These are phyloP conservation scores for Naumovozyma baii DNA, from an alignment of 805 yeast genomes.

Conservation along the genomic window DNA sequence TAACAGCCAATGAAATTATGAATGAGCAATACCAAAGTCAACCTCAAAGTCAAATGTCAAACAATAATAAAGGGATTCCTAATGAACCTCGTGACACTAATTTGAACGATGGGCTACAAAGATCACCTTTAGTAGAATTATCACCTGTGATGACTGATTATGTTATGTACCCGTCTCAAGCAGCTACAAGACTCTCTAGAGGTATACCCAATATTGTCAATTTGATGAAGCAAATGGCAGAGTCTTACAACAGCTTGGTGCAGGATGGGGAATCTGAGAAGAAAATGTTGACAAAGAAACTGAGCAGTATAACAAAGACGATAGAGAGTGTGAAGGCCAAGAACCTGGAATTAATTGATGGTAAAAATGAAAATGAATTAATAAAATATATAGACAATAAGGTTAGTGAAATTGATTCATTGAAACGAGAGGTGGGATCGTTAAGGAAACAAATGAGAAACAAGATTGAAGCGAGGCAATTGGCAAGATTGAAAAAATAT, in stretches of 20 bases:
- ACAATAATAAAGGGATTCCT: neutral
- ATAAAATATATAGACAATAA: slow-evolving; percentile 31
- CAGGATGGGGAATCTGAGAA: slow-evolving; percentile 36
- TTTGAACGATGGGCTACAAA: neutral
- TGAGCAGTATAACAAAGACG: slow-evolving; percentile 16
- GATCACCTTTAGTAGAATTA: neutral
- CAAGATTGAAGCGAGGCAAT: slow-evolving; percentile 27
- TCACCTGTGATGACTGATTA: slow-evolving; percentile 10
- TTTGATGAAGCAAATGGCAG: slow-evolving; percentile 35
- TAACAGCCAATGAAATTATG: slow-evolving; percentile 24
- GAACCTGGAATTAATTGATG: slow-evolving; percentile 38
- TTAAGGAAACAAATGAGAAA: slow-evolving; percentile 19
- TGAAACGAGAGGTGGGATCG: slow-evolving; percentile 7
- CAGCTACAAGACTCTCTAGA: slow-evolving; percentile 25
- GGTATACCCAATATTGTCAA: slow-evolving; percentile 22
- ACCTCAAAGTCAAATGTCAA: slow-evolving; percentile 4
- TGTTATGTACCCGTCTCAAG: slow-evolving; percentile 26
- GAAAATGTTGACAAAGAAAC: slow-evolving; percentile 23
- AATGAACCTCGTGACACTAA: neutral
- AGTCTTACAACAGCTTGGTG: slow-evolving; percentile 45
- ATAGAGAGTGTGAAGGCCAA: slow-evolving; percentile 15
- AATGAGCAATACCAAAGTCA: slow-evolving; percentile 31
- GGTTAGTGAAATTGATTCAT: slow-evolving; percentile 6
- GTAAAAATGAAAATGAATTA: slow-evolving; percentile 68
- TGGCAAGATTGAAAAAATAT: slow-evolving; percentile 9